These are phyloP conservation scores for Wickerhamiella siamensis DNA, from an alignment of 805 yeast genomes.

Conservation along the genomic window DNA sequence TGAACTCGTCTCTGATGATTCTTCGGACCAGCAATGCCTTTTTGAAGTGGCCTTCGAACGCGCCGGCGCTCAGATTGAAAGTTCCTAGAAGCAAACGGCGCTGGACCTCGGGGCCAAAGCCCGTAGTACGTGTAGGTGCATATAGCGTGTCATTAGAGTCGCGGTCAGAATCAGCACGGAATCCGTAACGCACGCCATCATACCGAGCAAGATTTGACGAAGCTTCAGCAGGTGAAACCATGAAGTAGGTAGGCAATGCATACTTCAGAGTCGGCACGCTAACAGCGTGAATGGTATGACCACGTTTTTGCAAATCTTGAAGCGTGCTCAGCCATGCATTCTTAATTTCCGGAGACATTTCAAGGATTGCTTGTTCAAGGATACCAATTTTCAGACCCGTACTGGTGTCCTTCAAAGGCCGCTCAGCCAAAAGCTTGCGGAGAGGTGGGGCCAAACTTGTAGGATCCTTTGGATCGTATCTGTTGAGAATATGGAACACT, in stretches of 20 bases:
- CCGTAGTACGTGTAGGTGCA: constrained; percentile 43
- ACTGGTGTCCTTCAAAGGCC: not conserved
- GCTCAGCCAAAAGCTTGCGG: constrained; percentile 9
- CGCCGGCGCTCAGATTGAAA: constrained; percentile 65
- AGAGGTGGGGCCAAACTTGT: constrained; percentile 32
- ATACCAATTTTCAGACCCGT: constrained; percentile 47
- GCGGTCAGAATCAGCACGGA: constrained; percentile 27
- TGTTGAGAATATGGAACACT: constrained; percentile 45
- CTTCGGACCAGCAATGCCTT: constrained; percentile 60
- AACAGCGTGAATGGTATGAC: constrained; percentile 45
- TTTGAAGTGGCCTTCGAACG: constrained; percentile 55
- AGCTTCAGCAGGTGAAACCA: constrained; percentile 86
- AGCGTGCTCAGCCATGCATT: constrained; percentile 36
- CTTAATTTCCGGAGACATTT: constrained; percentile 36
- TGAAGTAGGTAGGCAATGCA: constrained; percentile 70
- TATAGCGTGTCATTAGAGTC: constrained; percentile 28
- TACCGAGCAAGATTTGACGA: constrained; percentile 79
- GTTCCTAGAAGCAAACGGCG: constrained; percentile 76
- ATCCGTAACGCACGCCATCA: constrained; percentile 84
- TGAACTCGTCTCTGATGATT: constrained; percentile 48
- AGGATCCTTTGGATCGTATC: constrained; percentile 62
- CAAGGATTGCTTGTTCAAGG: constrained; percentile 51
- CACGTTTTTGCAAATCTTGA: constrained; percentile 30
- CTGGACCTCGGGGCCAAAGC: constrained; percentile 74
- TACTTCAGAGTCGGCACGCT: constrained; percentile 55